Conservation (phyloP, 371 early-diverging fungal genomes). For the Actinomortierella wolfii region DNA sequence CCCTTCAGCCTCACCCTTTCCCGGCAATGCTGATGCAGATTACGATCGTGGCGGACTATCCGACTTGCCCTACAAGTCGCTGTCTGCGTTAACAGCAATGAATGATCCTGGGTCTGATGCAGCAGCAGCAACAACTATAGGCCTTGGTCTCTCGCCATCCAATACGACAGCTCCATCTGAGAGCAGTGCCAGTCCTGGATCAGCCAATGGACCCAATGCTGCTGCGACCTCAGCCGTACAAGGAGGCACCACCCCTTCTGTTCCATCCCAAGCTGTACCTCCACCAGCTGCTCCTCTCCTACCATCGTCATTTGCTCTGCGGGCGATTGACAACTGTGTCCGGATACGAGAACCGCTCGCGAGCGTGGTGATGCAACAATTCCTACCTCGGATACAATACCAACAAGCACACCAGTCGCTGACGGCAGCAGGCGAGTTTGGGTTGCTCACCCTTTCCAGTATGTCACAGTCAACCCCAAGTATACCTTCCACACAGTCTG, state of each 20-base stretch:
- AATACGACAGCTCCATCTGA: background rate
- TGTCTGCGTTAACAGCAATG: conserved; percentile 15
- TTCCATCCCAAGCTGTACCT: background rate
- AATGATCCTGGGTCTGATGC: background rate
- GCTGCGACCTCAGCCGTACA: no score
- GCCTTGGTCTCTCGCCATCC: conserved; percentile 4
- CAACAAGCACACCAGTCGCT: conserved; percentile 19
- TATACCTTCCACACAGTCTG: background rate
- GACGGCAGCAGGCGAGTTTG: conserved; percentile 25
- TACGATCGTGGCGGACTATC: no score
- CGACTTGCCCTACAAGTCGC: background rate
- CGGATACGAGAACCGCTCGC: conserved; percentile 33
- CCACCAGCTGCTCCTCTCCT: background rate
- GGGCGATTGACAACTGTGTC: conserved; percentile 34
- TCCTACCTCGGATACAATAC: conserved; percentile 32
- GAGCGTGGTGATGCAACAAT: conserved; percentile 26
- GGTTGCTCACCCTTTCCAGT: conserved; percentile 16
- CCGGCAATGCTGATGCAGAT: no score
- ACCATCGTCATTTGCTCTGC: conserved; percentile 5
- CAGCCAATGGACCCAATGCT: no score
- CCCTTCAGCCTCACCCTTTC: no score
- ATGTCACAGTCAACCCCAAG: background rate
- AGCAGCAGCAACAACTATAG: conserved; percentile 1
- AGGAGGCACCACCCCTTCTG: no score
- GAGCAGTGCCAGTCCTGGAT: no score